These are phyloP conservation scores for Wickerhamiella alocasiicola DNA, from an alignment of 805 yeast genomes.

Conservation along the genomic window DNA sequence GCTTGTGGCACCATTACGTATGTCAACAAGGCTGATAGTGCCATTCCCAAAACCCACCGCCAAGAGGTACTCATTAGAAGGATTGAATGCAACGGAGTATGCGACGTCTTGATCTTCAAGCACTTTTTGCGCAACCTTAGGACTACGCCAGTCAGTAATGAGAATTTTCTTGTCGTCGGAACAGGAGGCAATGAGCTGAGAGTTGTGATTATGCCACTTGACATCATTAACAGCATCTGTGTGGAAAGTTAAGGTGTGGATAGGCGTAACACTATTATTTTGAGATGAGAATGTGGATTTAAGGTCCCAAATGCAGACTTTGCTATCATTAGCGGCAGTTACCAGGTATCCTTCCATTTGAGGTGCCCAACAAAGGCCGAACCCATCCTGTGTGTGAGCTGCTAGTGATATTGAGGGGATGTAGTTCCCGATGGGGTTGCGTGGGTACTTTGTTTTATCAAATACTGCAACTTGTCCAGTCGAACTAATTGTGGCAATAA, in stretches of 20 bases:
- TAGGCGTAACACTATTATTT: constrained; percentile 22
- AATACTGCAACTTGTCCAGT: constrained; percentile 54
- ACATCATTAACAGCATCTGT: constrained; percentile 58
- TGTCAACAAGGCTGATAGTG: constrained; percentile 47
- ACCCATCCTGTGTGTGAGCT: constrained; percentile 34
- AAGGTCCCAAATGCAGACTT: constrained; percentile 57
- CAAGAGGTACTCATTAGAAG: constrained; percentile 40
- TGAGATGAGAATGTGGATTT: constrained; percentile 28
- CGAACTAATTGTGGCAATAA: constrained; percentile 59
- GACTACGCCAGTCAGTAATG: constrained; percentile 11
- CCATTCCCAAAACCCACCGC: constrained; percentile 61
- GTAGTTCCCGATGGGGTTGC: constrained; percentile 30
- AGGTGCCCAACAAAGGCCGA: constrained; percentile 66
- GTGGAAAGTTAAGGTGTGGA: constrained; percentile 19
- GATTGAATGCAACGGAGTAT: constrained; percentile 43
- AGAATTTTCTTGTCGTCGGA: constrained; percentile 41
- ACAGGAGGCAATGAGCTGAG: constrained; percentile 46
- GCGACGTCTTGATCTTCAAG: not conserved
- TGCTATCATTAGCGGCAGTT: constrained; percentile 49
- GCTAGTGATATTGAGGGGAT: constrained; percentile 42
- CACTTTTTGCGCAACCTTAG: not conserved
- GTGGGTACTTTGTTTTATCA: constrained; percentile 74
- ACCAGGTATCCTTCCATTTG: constrained; percentile 50
- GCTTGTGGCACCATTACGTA: constrained; percentile 34
- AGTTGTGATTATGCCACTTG: constrained; percentile 54